Evolutionary conservation across 441 rosid genomes (phyloP).

Genomic region (Arabidopsis hybrid): DNA sequence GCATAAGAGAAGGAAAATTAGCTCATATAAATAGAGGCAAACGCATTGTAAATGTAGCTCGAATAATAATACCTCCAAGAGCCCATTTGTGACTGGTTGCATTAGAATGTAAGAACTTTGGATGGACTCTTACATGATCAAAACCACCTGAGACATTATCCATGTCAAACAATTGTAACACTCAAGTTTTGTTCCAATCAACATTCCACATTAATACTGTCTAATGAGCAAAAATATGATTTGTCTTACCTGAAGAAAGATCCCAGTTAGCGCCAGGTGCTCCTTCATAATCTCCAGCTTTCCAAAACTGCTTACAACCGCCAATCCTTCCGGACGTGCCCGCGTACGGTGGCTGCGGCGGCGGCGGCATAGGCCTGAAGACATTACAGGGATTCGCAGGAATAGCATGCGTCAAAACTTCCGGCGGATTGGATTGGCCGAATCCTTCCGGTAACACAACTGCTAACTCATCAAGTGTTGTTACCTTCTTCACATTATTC

Average conservation of each 20-base stretch:
- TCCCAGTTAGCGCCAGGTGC: constrained; percentile 59
- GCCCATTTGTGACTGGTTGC: constrained; percentile 99
- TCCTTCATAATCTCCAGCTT: constrained; percentile 92
- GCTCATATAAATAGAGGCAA: neutral
- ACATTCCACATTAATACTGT: neutral
- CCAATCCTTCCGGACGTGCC: constrained; percentile 24
- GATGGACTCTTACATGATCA: constrained; percentile 97
- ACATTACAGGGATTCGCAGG: constrained; percentile 19
- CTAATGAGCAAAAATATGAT: neutral
- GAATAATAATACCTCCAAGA: constrained; percentile 72
- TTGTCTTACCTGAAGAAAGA: constrained; percentile 55
- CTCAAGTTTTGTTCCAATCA: too few species aligned
- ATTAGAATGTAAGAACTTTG: constrained; percentile 93
- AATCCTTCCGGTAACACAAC: constrained; percentile 52
- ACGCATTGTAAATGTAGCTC: neutral
- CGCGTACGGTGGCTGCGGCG: constrained; percentile 1
- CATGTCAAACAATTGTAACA: too few species aligned
- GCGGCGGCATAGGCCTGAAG: constrained; percentile 13
- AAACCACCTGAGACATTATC: constrained; percentile 59
- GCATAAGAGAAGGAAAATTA: constrained; percentile 37
- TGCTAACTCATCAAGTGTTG: constrained; percentile 24
- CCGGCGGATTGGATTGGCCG: constrained; percentile 27
- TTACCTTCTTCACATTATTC: constrained; percentile 38
- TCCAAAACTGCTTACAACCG: constrained; percentile 83
- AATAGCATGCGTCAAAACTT: neutral